Conservation (phyloP, 139 green algal species). For the Axilococcus clingmanii region DNA sequence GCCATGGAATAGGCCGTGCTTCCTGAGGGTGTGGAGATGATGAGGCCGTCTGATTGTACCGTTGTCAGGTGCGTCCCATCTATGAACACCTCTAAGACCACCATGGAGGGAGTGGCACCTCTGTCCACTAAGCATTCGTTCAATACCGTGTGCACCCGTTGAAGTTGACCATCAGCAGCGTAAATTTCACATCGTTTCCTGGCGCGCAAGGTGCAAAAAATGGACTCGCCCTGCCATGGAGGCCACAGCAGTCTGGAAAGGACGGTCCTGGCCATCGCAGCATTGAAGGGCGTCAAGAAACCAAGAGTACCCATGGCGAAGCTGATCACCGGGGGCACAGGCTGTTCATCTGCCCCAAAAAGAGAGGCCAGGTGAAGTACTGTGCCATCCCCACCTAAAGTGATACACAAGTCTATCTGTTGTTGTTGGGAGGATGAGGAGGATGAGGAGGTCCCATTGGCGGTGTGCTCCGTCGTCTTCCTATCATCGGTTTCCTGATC, state of each 20-base stretch:
- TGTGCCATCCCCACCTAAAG: constrained; percentile 51
- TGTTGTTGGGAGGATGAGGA: background rate
- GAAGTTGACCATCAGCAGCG: constrained; percentile 22
- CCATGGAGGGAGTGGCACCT: constrained; percentile 52
- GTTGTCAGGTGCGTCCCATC: constrained; percentile 73
- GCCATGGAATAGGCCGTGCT: constrained; percentile 83
- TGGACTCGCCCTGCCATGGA: constrained; percentile 37
- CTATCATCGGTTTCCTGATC: constrained; percentile 32
- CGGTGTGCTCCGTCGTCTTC: background rate
- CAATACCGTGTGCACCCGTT: constrained; percentile 61
- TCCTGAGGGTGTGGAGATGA: constrained; percentile 77
- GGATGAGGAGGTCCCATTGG: background rate
- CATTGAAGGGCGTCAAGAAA: constrained; percentile 86
- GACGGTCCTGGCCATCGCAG: constrained; percentile 52
- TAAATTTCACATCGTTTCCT: constrained; percentile 66
- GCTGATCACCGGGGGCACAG: constrained; percentile 72
- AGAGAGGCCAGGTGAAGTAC: constrained; percentile 76
- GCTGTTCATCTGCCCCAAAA: constrained; percentile 56
- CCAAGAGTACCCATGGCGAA: constrained; percentile 88
- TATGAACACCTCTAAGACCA: constrained; percentile 66
- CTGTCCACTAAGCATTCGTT: constrained; percentile 74
- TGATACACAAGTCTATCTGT: background rate
- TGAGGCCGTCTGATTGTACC: constrained; percentile 73
- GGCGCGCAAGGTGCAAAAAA: constrained; percentile 81
- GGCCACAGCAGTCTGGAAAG: constrained; percentile 51